Evolutionary conservation across 441 rosid genomes (phyloP), one percentile per base, ranked within the genome.

Genomic region (Eruca vesicaria): DNA sequence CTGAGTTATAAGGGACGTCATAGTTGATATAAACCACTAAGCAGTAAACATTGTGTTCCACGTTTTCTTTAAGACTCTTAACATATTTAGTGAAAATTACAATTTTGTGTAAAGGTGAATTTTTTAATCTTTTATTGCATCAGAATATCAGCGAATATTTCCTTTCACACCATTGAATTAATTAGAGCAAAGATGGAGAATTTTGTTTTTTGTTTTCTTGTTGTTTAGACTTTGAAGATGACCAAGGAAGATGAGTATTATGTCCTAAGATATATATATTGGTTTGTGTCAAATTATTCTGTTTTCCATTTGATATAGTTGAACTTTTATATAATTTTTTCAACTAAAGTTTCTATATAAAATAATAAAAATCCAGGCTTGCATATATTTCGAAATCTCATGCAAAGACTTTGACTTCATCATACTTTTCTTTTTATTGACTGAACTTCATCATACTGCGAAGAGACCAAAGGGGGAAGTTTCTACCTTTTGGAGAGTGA

Each of bases 321-420:
- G 16, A 20, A 9, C 2, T 19, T 52, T 53, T 11, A 71, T 52
- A 56, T 29, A 41, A 48, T 0, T 18, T 66, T 28, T 74, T 66
- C 68, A 67, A 67, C 18, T 12, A 67, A 59, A 74, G 78, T 60
- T 74, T 73, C 56, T 74, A 21, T n/a, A 29, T 0, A 20, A 3
- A 10, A 19, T 16, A 4, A 50, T n/a, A 32, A 16, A 52, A 11
- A 52, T 63, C 59, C 58, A 75, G 79, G 60, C 41, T 70, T 63
- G 75, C 66, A 76, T 32, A 70, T 56, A 56, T 32, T 70, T 64
- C 10, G 31, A 64, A 43, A 76, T 45, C 62, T 43, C 26, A 57
- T 50, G 26, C 72, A 32, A 63, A 43, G 32, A 69, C 71, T 16
- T 76, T 76, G 75, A 76, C 75, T 69, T 38, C 50, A 61, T 38